Evolutionary conservation across 148 eudicot species (phyloP), one percentile per base, ranked within the genome.

Genomic region (Chenopodium berlandieri): DNA sequence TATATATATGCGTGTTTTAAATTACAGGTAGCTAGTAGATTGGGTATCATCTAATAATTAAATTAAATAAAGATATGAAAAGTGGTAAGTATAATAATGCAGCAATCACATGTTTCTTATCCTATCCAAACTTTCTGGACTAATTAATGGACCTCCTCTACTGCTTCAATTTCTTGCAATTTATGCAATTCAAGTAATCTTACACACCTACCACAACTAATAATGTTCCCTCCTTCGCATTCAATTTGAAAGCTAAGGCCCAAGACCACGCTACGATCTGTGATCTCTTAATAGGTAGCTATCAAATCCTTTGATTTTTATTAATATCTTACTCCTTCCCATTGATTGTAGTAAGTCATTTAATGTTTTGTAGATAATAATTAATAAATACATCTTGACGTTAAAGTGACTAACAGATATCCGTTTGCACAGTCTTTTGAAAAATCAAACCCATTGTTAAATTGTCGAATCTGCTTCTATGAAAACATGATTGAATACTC

Each of bases 61-160:
- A 71, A 6, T 20, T 2, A 68, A 32, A 4, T 34, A 22, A 48
- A 22, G 4, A 40, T 46, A 14, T 73, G 30, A n/a, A 25, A 25
- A 46, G 52, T 22, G 30, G 25, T 17, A 44, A 22, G 34, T 52
- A 71, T 58, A 80, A 80, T 80, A 25, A 30, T n/a, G 77, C 78
- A 75, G 2, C 12, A 32, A n/a, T 80, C 82, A 80, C 71, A 70
- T 72, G 82, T 72, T 72, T 44, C 75, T 44, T 71, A 71, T 71
- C 75, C 75, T 71, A 44, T 22, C 27, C 56, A 40, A 80, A 44
- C 72, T 65, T 47, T 78, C 9, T 63, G 73, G 54, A 50, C 54
- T 11, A 50, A 11, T 50, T 11, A 50, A 11, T 50, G 54, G n/a
- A 46, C 70, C 54, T 78, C 74, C 30, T 77, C 12, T 13, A n/a